Conservation (phyloP, 1,284 basidiomycete genomes). For the Phenoliferia sp. region DNA sequence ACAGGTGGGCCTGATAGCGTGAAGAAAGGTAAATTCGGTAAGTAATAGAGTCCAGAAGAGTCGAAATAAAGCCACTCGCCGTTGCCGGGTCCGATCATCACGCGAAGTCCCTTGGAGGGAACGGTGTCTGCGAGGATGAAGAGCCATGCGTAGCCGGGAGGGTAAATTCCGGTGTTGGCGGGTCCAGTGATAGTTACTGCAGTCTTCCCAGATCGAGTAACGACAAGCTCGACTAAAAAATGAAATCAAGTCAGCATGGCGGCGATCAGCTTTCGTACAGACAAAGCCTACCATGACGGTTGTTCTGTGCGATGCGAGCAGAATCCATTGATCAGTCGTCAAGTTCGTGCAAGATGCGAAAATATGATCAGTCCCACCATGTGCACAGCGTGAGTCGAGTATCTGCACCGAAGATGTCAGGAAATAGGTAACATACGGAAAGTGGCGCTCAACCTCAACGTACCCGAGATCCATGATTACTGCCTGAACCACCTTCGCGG, state of each 20-base stretch:
- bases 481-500: conserved; percentile 48
- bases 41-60: no score
- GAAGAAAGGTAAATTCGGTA: no score
- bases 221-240: conserved; percentile 62
- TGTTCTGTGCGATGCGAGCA: no score
- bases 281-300: background rate
- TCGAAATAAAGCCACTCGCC: no score
- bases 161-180: conserved; percentile 15
- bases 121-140: conserved; percentile 64
- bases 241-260: conserved; percentile 27
- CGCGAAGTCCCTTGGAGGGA: conserved; percentile 59
- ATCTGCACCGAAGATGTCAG: background rate
- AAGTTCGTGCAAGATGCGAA: conserved; percentile 54
- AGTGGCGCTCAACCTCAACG: conserved; percentile 43
- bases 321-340: no score
- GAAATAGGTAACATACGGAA: background rate
- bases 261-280: background rate
- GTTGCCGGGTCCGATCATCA: conserved; percentile 57
- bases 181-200: conserved; percentile 54
- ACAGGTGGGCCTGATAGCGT: no score
- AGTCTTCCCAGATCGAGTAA: conserved; percentile 43
- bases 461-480: conserved; percentile 71
- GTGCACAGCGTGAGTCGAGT: conserved; percentile 20
- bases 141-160: conserved; percentile 65
- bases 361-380: background rate